Base-by-base conservation (phyloP, 257 asterid species). In the Capsicum rhomboideum region DNA sequence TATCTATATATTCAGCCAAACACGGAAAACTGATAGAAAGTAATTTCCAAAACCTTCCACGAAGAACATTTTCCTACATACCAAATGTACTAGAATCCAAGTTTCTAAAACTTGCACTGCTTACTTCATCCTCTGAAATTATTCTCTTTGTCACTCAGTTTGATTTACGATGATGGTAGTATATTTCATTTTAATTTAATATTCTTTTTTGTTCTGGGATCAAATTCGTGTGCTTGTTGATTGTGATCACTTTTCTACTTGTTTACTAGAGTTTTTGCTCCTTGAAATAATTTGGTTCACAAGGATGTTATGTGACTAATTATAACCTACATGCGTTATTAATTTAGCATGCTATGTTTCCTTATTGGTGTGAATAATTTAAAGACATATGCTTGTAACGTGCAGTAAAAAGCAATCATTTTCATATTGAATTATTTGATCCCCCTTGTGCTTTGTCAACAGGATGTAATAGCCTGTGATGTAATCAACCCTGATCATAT, bases 391-490 rank as follows among this genome's bases (percentile, higher is more conserved):
- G 59, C 61, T 74, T 13, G 58, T 46, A 75, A 49, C 14, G 1
- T 14, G 61, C 59, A 77, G 84, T n/a, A 40, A 46, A 63, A 42
- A 44, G 31, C 37, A n/a, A 63, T 18, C 17, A 1, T 17, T 84
- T 79, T 54, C 68, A 28, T 59, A 81, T n/a, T 71, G 21, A 17
- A 1, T 75, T 69, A 83, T 6, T 40, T 63, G 46, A 31, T 1
- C 17, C 17, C 17, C 23, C 74, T 69, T 54, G 44, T 69, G 40
- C 64, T 55, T 40, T 66, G 69, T 82, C 82, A 83, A 66, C 84
- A 96, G 99, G 99, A 96, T 87, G 92, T 94, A 42, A 89, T 96
- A 59, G 99, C 99, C 68, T 94, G 98, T 87, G 99, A 95, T 89
- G 98, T 97, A 49, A 91, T 93, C 83, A 93, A 97, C 85, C 97